Percentiles rank a stretch among this genome's conserved stretches.
These are phyloP conservation scores for Chalaropsis thielavioides DNA, from an alignment of 2,329 filamentous ascomycete genomes.

Conservation along the genomic window DNA sequence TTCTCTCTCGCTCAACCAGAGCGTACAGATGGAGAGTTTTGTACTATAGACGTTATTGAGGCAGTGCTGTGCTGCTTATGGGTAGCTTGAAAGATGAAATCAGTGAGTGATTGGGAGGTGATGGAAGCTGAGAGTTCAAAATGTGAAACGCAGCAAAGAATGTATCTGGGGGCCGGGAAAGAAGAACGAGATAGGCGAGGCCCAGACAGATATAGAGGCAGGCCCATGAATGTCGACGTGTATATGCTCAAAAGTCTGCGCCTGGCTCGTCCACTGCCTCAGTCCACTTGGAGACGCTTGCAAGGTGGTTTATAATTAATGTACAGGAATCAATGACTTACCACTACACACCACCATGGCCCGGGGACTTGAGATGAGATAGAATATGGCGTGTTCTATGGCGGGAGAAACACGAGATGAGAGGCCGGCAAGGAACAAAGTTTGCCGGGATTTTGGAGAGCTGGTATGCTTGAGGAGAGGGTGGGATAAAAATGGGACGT, in stretches of 20 bases:
- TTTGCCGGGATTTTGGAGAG: slow-evolving; percentile 1
- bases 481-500: slow-evolving; percentile 4
- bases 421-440: slow-evolving; percentile 7
- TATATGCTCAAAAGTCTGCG: background rate
- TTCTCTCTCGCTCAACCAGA: background rate
- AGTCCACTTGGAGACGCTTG: slow-evolving; percentile 5
- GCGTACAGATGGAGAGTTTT: background rate
- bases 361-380: slow-evolving; percentile 9
- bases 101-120: background rate
- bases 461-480: background rate
- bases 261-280: background rate
- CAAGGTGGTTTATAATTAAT: background rate
- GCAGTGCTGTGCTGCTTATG: background rate
- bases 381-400: slow-evolving; percentile 8
- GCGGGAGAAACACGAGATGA: slow-evolving; percentile 8
- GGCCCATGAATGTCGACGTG: background rate
- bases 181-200: background rate
- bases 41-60: background rate
- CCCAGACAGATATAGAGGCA: background rate
- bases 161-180: background rate
- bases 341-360: slow-evolving; percentile 12
- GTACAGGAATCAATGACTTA: background rate
- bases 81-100: background rate
- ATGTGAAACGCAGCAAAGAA: background rate
- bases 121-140: background rate